Percentiles rank a stretch among this genome's conserved stretches.
These are phyloP conservation scores for Penicillium sp. DNA, from an alignment of 2,329 filamentous ascomycete species.

Conservation along the genomic window DNA sequence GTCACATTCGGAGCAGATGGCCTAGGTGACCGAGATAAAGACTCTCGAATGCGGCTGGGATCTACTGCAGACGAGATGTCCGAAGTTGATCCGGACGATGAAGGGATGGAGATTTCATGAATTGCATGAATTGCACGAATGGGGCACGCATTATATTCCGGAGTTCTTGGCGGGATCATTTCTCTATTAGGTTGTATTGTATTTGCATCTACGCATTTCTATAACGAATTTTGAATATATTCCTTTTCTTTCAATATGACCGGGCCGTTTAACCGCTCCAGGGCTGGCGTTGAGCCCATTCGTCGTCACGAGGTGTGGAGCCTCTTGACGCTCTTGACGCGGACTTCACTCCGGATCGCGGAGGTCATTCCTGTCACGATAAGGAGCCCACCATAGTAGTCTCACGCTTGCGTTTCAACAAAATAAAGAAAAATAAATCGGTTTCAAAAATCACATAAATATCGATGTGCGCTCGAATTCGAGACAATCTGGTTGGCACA, in stretches of 20 bases:
- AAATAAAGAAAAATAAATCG: not conserved
- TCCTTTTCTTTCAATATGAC: constrained; percentile 3
- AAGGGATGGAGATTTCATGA: constrained; percentile 47
- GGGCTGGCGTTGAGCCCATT: constrained; percentile 4
- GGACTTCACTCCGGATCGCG: constrained; percentile 22
- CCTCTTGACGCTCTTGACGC: constrained; percentile 18
- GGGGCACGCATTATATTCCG: constrained; percentile 17
- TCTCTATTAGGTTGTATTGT: constrained; percentile 6
- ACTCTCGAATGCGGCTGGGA: constrained; percentile 27
- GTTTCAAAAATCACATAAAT: constrained; percentile 9
- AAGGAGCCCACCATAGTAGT: constrained; percentile 15
- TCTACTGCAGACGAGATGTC: constrained; percentile 34
- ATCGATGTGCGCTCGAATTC: not conserved
- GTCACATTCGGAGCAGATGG: constrained; percentile 53
- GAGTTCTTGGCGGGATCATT: constrained; percentile 16
- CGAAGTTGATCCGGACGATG: constrained; percentile 47
- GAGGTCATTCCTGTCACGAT: constrained; percentile 26
- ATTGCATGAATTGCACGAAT: constrained; percentile 9
- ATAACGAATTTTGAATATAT: not conserved
- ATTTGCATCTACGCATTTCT: not conserved
- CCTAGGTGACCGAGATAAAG: constrained; percentile 38
- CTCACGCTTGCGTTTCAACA: constrained; percentile 1
- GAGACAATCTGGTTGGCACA: not conserved
- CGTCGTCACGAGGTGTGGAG: constrained; percentile 9
- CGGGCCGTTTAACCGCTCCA: constrained; percentile 12